A percentile compares a stretch with the other conserved stretches of the same genome.
These are phyloP conservation scores for Taiozyma sp. DNA, from an alignment of 1,139 yeast species.

Conservation along the genomic window DNA sequence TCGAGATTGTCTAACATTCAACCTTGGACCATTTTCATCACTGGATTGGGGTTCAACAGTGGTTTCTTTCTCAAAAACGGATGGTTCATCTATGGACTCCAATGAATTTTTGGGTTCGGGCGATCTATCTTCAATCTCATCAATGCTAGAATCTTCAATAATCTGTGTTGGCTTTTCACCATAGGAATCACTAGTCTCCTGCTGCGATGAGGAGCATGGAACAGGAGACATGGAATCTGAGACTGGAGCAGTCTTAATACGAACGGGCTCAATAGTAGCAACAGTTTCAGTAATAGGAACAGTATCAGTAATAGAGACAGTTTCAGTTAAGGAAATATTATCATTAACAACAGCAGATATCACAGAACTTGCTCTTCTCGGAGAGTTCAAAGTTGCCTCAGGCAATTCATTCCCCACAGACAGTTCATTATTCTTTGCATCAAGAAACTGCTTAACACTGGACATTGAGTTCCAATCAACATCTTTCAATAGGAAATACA, in stretches of 20 bases:
- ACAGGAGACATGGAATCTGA: background rate
- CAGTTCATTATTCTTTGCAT: background rate
- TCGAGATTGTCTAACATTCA: background rate
- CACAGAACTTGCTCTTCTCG: background rate
- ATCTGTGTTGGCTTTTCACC: constrained; percentile 2
- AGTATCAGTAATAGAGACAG: background rate
- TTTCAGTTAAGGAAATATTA: background rate
- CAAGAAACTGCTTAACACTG: background rate
- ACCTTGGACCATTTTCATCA: background rate
- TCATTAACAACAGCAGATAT: background rate
- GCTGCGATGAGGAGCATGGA: background rate
- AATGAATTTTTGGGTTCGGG: background rate
- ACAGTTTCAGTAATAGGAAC: background rate
- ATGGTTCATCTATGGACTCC: background rate
- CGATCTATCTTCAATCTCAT: background rate
- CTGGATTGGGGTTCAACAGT: background rate
- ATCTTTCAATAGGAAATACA: background rate
- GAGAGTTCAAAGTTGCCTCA: background rate
- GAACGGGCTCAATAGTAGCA: too few relatives aligned
- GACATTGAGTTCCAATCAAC: background rate
- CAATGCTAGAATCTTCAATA: constrained; percentile 1
- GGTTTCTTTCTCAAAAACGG: background rate
- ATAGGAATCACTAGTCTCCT: background rate
- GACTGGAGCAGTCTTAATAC: background rate
- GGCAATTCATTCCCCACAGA: background rate